Evolutionary conservation across 2,329 filamentous ascomycete species (phyloP).

Genomic region (Esteya vermicola): DNA sequence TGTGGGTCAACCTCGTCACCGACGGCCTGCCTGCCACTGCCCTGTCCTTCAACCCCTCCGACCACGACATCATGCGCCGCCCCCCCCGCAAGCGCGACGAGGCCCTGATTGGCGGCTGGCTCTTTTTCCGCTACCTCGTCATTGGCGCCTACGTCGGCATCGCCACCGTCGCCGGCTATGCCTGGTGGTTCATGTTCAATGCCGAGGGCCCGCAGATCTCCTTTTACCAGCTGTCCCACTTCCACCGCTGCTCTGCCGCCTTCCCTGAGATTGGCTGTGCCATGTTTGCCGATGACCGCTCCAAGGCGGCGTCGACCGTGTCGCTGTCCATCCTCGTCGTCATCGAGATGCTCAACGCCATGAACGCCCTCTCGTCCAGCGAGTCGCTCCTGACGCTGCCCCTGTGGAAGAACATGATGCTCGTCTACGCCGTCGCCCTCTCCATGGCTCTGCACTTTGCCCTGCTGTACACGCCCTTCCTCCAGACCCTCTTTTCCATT

Average conservation of each 20-base stretch:
- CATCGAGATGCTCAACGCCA: conserved; percentile 98
- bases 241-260: conserved; percentile 77
- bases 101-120: conserved; percentile 81
- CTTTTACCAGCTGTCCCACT: conserved; percentile 80
- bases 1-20: conserved; percentile 98
- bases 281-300: conserved; percentile 79
- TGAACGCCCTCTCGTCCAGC: conserved; percentile 92
- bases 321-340: conserved; percentile 87
- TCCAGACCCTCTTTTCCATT: conserved; percentile 84
- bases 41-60: conserved; percentile 94
- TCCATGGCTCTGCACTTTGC: conserved; percentile 94
- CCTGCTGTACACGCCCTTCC: conserved; percentile 78
- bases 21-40: conserved; percentile 94
- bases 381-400: conserved; percentile 88
- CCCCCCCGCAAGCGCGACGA: conserved; percentile 86
- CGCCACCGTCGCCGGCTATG: conserved; percentile 91
- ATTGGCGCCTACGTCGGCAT: conserved; percentile 91
- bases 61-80: conserved; percentile 94
- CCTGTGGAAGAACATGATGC: conserved; percentile 97
- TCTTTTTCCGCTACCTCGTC: conserved; percentile 95
- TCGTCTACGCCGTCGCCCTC: conserved; percentile 84
- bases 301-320: conserved; percentile 83
- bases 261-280: conserved; percentile 84
- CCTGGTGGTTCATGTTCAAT: conserved; percentile 99
- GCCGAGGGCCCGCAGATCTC: conserved; percentile 76